Conservation (phyloP, 495 filamentous ascomycete genomes). For the Xylaria sp. region DNA sequence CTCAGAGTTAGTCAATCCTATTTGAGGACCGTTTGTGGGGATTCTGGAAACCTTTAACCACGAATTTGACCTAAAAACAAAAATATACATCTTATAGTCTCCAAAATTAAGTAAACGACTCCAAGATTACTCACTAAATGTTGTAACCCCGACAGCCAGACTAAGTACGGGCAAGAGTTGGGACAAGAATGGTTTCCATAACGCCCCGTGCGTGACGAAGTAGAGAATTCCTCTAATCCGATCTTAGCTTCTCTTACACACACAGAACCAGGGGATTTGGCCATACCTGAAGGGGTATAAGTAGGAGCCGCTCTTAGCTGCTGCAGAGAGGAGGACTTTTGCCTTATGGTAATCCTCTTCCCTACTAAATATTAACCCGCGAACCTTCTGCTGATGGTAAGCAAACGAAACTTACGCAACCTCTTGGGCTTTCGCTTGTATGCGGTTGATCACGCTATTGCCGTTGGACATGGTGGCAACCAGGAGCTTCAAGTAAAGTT, state of each 20-base stretch:
- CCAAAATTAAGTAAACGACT: neutral
- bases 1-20: neutral
- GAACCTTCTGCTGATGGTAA: neutral
- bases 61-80: too few species aligned
- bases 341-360: slow-evolving; percentile 65
- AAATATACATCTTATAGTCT: too few species aligned
- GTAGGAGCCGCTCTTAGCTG: slow-evolving; percentile 77
- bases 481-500: neutral
- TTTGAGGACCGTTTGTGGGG: neutral
- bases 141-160: slow-evolving; percentile 71
- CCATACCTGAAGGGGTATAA: slow-evolving; percentile 79
- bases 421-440: slow-evolving; percentile 56
- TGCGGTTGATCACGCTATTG: slow-evolving; percentile 37
- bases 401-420: slow-evolving; percentile 50
- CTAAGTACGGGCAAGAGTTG: slow-evolving; percentile 71
- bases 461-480: slow-evolving; percentile 29
- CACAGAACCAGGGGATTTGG: neutral
- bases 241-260: slow-evolving; percentile 21
- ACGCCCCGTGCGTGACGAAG: slow-evolving; percentile 68
- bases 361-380: slow-evolving; percentile 39
- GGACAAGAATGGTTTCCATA: slow-evolving; percentile 73
- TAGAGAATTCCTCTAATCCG: slow-evolving; percentile 72
- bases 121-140: slow-evolving; percentile 26
- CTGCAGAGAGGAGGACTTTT: slow-evolving; percentile 62
- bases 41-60: neutral